Evolutionary conservation across 2,329 filamentous ascomycete species (phyloP).

Genomic region (Xenoacremonium recifei): DNA sequence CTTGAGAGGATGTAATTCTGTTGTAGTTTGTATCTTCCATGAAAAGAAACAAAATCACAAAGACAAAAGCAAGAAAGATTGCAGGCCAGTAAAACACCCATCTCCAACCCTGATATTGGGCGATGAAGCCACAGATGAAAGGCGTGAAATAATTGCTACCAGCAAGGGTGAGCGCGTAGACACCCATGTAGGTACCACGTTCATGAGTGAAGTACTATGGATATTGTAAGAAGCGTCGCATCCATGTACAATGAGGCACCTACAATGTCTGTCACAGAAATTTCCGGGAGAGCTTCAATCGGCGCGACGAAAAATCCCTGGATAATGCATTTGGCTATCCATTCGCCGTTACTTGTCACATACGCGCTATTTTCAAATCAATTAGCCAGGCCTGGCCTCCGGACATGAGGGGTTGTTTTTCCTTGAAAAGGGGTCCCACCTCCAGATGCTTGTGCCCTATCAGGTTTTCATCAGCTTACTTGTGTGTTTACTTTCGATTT

Average conservation of each 20-base stretch:
- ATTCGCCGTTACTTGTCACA: slow-evolving; percentile 22
- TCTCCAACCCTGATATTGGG: slow-evolving; percentile 37
- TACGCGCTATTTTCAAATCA: not conserved
- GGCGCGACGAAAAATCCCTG: slow-evolving; percentile 44
- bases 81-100: slow-evolving; percentile 45
- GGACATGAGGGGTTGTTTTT: too few species aligned
- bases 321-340: slow-evolving; percentile 45
- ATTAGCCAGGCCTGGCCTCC: too few species aligned
- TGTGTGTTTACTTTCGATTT: too few species aligned
- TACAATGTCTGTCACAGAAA: slow-evolving; percentile 41
- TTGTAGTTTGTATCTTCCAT: slow-evolving; percentile 60
- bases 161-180: slow-evolving; percentile 39
- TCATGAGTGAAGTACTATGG: slow-evolving; percentile 38
- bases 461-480: too few species aligned
- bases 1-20: slow-evolving; percentile 16
- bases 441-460: slow-evolving; percentile 12
- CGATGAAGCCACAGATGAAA: slow-evolving; percentile 44
- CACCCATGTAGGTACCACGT: slow-evolving; percentile 41
- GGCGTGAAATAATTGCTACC: slow-evolving; percentile 44
- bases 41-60: slow-evolving; percentile 49
- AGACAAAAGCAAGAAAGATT: slow-evolving; percentile 35
- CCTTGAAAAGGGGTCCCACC: too few species aligned
- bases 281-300: slow-evolving; percentile 46
- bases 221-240: not conserved
- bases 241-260: not conserved